Conservation (phyloP, 2,329 filamentous ascomycete genomes). For the Cladobotryum protrusum region DNA sequence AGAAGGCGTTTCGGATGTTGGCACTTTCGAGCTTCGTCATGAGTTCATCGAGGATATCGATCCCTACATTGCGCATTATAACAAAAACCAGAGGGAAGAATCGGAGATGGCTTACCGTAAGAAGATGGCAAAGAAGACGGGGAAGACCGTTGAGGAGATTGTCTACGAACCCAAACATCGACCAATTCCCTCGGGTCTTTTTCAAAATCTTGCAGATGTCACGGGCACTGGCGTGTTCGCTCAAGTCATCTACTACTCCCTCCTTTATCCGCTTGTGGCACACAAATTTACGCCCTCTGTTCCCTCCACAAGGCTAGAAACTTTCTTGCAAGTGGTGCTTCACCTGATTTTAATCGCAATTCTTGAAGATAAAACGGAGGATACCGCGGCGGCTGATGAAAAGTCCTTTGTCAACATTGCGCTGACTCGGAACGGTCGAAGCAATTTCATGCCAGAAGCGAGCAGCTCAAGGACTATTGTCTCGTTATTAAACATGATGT, state of each 20-base stretch:
- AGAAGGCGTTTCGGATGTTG: conserved; percentile 85
- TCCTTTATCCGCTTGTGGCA: conserved; percentile 72
- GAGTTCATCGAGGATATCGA: conserved; percentile 85
- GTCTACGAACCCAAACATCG: conserved; percentile 86
- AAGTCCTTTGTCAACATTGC: conserved; percentile 69
- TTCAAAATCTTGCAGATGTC: conserved; percentile 69
- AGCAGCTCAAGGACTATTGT: conserved; percentile 57
- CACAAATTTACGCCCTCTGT: conserved; percentile 65
- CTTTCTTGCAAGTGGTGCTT: conserved; percentile 84
- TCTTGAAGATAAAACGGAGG: conserved; percentile 65
- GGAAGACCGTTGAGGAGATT: conserved; percentile 72
- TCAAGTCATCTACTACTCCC: conserved; percentile 81
- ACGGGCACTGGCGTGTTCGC: conserved; percentile 81
- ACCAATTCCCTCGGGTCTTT: conserved; percentile 69
- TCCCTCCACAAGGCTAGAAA: conserved; percentile 76
- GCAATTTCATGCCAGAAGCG: conserved; percentile 53
- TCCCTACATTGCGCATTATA: conserved; percentile 93
- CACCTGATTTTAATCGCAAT: conserved; percentile 84
- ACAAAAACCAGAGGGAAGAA: conserved; percentile 94
- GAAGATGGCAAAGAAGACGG: conserved; percentile 80
- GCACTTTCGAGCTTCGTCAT: conserved; percentile 86
- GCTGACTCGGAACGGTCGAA: conserved; percentile 56
- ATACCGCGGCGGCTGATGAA: conserved; percentile 41
- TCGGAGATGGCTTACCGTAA: conserved; percentile 84
- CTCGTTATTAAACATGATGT: conserved; percentile 55